Conservation (phyloP, 176 grass and related monocot species). For the Rhynchospora pubera region DNA sequence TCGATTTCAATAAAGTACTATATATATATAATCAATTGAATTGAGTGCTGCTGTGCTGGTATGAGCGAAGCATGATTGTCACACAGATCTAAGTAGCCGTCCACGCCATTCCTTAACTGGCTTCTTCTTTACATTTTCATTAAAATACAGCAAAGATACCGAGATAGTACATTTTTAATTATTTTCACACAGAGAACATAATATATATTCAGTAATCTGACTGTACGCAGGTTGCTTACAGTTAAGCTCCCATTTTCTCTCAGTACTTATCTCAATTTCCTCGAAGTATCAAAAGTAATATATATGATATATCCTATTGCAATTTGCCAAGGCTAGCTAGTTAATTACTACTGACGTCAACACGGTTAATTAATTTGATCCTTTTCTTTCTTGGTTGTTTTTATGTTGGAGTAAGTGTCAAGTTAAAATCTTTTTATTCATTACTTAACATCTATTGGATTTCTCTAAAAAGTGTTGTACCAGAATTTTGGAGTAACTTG, state of each 20-base stretch:
- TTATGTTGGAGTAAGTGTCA: neutral
- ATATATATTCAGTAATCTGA: slow-evolving; percentile 5
- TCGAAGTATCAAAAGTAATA: neutral
- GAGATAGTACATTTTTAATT: slow-evolving; percentile 15
- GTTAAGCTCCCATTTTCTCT: neutral
- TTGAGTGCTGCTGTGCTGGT: neutral
- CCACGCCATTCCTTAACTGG: neutral
- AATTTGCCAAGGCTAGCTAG: neutral
- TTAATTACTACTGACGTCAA: neutral
- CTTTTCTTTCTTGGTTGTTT: neutral
- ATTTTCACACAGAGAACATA: slow-evolving; percentile 10
- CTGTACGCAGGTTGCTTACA: slow-evolving; percentile 5
- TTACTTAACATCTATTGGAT: neutral
- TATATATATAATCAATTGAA: neutral
- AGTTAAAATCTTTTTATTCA: neutral
- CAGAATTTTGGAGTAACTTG: neutral
- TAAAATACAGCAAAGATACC: neutral
- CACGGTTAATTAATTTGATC: neutral
- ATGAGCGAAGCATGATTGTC: neutral
- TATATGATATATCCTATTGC: neutral
- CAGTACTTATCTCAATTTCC: slow-evolving; percentile 13
- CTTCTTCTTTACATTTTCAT: slow-evolving; percentile 2
- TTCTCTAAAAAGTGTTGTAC: neutral
- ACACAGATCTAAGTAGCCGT: neutral
- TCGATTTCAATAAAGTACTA: neutral